Evolutionary conservation across 2,329 filamentous ascomycete genomes (phyloP).

Genomic region (Nannizzia gypsea): DNA sequence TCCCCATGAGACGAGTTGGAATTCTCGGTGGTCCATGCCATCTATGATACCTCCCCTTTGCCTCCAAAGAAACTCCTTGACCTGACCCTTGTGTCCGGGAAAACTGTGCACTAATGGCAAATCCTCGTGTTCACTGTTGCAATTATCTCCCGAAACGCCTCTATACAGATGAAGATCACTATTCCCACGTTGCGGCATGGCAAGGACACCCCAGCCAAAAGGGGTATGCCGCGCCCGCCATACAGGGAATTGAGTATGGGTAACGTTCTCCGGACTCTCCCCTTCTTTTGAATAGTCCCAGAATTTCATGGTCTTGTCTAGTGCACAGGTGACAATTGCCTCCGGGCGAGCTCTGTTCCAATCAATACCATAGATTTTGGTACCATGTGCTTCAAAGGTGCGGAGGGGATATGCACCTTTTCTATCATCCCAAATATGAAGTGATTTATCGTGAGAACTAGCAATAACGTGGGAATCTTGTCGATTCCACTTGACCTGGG

Average conservation of each 20-base stretch:
- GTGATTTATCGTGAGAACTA: conserved; percentile 76
- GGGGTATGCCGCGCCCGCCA: conserved; percentile 87
- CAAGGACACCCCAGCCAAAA: conserved; percentile 72
- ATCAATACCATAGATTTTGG: conserved; percentile 90
- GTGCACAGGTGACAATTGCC: conserved; percentile 71
- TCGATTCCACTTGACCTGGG: conserved; percentile 89
- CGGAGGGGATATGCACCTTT: conserved; percentile 65
- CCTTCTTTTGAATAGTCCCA: conserved; percentile 65
- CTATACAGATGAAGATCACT: conserved; percentile 79
- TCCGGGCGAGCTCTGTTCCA: conserved; percentile 72
- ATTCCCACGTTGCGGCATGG: conserved; percentile 84
- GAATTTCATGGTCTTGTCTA: conserved; percentile 86
- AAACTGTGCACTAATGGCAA: conserved; percentile 41
- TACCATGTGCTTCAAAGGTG: conserved; percentile 76
- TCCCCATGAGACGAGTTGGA: conserved; percentile 88
- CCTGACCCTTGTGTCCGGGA: conserved; percentile 49
- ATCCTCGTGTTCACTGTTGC: conserved; percentile 22
- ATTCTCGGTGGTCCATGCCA: conserved; percentile 70
- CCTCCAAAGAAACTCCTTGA: conserved; percentile 88
- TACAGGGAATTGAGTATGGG: conserved; percentile 72
- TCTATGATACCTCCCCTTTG: conserved; percentile 58
- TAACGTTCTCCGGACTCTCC: conserved; percentile 60
- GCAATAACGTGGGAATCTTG: conserved; percentile 78
- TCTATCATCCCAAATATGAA: conserved; percentile 83
- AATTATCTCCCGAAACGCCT: conserved; percentile 34